Evolutionary conservation across 352 stramenopile species (phyloP).

Genomic region (Thalassiosira livingstoniorum): DNA sequence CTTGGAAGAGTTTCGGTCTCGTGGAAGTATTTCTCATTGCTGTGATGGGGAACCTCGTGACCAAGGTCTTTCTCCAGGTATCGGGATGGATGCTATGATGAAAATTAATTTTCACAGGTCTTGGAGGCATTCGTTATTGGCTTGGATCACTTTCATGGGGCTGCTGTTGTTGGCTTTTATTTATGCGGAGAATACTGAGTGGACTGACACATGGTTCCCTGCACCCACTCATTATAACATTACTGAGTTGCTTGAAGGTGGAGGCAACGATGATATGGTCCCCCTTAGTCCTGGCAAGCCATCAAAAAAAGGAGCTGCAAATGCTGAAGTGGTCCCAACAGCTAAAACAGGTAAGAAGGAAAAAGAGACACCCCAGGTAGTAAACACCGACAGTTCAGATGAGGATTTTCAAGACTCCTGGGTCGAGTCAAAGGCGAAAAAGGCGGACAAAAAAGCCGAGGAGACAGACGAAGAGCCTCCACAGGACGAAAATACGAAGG

Average conservation of each 20-base stretch:
- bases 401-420: no score
- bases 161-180: conserved; percentile 51
- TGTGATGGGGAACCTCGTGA: conserved; percentile 15
- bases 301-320: neutral
- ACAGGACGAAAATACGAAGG: no score
- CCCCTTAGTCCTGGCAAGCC: conserved; percentile 10
- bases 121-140: conserved; percentile 43
- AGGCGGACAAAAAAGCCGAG: neutral
- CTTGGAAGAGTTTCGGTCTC: conserved; percentile 46
- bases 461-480: no score
- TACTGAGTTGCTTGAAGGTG: conserved; percentile 49
- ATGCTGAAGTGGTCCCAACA: neutral
- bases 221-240: conserved; percentile 59
- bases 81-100: conserved; percentile 63
- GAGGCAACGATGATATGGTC: conserved; percentile 29
- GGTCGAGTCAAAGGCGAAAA: conserved; percentile 23
- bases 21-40: conserved; percentile 33
- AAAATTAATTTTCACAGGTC: conserved; percentile 48
- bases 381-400: no score
- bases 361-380: no score
- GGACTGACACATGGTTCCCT: conserved; percentile 36
- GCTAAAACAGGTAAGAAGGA: conserved; percentile 28
- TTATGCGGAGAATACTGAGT: conserved; percentile 57
- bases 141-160: conserved; percentile 45
- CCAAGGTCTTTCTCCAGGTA: conserved; percentile 20